Evolutionary conservation across 805 yeast species (phyloP).

Genomic region (Geotrichum ghanense): DNA sequence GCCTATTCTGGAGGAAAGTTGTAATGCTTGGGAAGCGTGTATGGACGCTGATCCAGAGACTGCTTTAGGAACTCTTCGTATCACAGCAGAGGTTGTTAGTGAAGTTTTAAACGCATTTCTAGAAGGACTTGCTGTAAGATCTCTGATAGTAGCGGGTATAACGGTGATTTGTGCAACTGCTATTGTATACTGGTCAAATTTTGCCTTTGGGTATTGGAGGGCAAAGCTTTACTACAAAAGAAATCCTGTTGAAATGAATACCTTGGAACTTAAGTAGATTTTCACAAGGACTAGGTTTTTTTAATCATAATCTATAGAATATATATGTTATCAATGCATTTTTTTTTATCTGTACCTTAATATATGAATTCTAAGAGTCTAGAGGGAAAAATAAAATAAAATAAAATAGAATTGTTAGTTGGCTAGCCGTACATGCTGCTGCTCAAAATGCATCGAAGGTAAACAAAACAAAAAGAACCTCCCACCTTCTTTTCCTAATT

Average conservation of each 20-base stretch:
- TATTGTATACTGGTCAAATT: neutral
- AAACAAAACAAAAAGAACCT: too few relatives aligned
- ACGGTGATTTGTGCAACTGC: neutral
- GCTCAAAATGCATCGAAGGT: too few relatives aligned
- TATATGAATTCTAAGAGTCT: too few relatives aligned
- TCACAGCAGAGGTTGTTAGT: conserved; percentile 7
- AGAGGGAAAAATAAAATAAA: too few relatives aligned
- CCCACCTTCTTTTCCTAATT: too few relatives aligned
- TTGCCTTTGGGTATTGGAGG: conserved; percentile 1
- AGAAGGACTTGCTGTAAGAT: neutral
- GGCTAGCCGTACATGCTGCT: too few relatives aligned
- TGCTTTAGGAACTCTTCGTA: conserved; percentile 43
- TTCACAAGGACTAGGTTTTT: too few relatives aligned
- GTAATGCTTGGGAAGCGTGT: conserved; percentile 66
- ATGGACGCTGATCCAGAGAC: conserved; percentile 64
- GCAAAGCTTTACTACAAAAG: neutral
- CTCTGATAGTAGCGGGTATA: neutral
- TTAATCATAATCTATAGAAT: too few relatives aligned
- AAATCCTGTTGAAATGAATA: neutral
- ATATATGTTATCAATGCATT: too few relatives aligned
- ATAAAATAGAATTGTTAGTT: too few relatives aligned
- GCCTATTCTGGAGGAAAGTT: conserved; percentile 61
- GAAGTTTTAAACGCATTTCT: neutral
- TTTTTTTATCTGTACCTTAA: too few relatives aligned
- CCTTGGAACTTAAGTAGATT: neutral